Conservation (phyloP, 352 stramenopile genomes). For the Pythium insidiosum region DNA sequence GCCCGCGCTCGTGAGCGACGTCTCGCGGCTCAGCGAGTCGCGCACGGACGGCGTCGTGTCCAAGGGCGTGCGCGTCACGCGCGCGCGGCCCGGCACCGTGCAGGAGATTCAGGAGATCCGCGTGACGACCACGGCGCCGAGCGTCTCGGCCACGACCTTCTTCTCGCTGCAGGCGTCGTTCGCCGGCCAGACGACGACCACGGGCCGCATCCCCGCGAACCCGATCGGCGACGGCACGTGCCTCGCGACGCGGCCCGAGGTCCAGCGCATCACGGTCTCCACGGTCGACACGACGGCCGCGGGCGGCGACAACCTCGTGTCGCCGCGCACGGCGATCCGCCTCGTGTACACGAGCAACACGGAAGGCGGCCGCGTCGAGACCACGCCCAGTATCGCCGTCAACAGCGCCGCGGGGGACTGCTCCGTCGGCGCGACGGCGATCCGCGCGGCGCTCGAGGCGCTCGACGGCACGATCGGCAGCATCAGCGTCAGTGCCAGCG, state of each 20-base stretch:
- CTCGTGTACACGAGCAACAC: conserved; percentile 81
- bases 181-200: conserved; percentile 40
- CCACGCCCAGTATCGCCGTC: conserved; percentile 73
- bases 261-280: conserved; percentile 87
- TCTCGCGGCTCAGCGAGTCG: conserved; percentile 37
- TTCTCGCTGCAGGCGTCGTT: conserved; percentile 46
- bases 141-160: conserved; percentile 23
- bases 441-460: conserved; percentile 38
- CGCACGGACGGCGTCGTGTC: conserved; percentile 35
- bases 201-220: conserved; percentile 78
- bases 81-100: conserved; percentile 30
- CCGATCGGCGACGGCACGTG: conserved; percentile 57
- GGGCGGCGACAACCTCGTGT: conserved; percentile 88
- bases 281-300: conserved; percentile 86
- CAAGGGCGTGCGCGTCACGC: conserved; percentile 35
- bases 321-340: conserved; percentile 74
- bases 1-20: conserved; percentile 18
- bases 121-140: conserved; percentile 32
- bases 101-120: conserved; percentile 64
- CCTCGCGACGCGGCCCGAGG: conserved; percentile 52
- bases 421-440: conserved; percentile 42
- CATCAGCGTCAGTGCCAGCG: conserved; percentile 42
- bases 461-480: conserved; percentile 29
- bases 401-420: conserved; percentile 81
- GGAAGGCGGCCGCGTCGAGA: conserved; percentile 31